phyloP scores from a whole-genome alignment of 495 filamentous ascomycete species.

The Sordaria brevicollis region DNA sequence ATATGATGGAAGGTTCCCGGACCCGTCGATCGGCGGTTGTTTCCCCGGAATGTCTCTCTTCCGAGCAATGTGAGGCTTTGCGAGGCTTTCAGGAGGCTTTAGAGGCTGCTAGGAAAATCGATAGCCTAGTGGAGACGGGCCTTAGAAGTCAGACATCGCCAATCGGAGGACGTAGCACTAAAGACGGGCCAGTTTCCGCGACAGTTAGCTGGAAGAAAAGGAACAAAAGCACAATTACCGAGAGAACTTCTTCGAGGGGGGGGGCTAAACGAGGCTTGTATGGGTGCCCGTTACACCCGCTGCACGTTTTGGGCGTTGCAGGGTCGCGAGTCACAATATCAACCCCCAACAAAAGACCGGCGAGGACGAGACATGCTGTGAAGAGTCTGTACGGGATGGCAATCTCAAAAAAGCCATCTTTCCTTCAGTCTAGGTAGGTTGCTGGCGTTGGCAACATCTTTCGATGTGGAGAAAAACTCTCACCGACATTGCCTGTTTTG shows the following conservation, averaged over 20 bases:
- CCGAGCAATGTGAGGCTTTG: not conserved
- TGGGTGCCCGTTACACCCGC: not conserved
- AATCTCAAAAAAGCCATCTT: not conserved
- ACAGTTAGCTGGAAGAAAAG: not conserved
- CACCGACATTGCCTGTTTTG: not conserved
- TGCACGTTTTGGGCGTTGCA: not conserved
- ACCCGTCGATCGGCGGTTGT: not conserved
- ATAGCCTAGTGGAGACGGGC: not conserved
- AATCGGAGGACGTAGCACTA: not conserved
- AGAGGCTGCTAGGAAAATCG: not conserved
- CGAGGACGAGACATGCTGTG: not conserved
- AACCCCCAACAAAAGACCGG: not conserved
- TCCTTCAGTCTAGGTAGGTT: not conserved
- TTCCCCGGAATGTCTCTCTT: not conserved
- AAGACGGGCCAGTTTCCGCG: not conserved
- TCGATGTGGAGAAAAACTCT: not conserved
- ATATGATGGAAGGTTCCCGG: not conserved
- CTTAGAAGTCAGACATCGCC: not conserved
- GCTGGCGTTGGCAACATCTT: not conserved
- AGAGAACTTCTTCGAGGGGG: not conserved
- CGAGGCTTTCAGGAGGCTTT: not conserved
- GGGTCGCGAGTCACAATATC: not conserved
- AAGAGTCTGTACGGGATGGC: not conserved
- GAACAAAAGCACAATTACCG: not conserved
- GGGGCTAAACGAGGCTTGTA: not conserved